A percentile compares a stretch with the other conserved stretches of the same genome.
Conservation (phyloP, 805 yeast species). For the Debaryomyces tyrocola region DNA sequence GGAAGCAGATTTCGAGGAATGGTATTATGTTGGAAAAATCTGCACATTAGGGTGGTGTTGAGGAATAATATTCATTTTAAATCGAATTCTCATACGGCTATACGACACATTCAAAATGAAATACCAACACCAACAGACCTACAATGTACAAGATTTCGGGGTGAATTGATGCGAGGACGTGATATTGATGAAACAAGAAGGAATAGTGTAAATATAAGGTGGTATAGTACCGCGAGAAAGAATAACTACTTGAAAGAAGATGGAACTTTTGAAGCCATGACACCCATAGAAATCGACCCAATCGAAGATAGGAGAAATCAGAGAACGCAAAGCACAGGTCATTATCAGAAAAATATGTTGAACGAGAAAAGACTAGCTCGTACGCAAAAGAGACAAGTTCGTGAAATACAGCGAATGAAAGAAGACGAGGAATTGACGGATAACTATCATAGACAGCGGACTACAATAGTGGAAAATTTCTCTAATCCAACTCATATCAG, state of each 20-base stretch:
- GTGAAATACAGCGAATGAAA: neutral
- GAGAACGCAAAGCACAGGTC: neutral
- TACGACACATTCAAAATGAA: neutral
- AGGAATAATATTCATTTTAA: neutral
- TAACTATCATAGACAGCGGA: constrained; percentile 12
- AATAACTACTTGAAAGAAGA: neutral
- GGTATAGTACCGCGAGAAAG: neutral
- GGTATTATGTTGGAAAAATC: neutral
- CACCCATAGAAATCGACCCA: neutral
- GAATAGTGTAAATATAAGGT: no score
- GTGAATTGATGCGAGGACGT: no score
- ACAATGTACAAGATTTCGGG: no score
- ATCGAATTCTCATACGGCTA: neutral
- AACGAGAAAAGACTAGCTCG: constrained; percentile 6
- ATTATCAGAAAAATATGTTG: neutral
- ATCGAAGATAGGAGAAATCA: neutral
- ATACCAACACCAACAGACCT: no score
- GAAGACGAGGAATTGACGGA: constrained; percentile 10
- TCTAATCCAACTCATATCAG: constrained; percentile 1
- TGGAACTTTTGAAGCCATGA: neutral
- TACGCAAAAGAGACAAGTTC: constrained; percentile 4
- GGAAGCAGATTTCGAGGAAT: neutral
- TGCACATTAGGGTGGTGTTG: neutral
- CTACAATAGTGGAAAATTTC: constrained; percentile 9
- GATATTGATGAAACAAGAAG: no score